A percentile compares a stretch with the other conserved stretches of the same genome.
These are phyloP conservation scores for Arthrobotrys conoides DNA, from an alignment of 2,329 filamentous ascomycete genomes.

Conservation along the genomic window DNA sequence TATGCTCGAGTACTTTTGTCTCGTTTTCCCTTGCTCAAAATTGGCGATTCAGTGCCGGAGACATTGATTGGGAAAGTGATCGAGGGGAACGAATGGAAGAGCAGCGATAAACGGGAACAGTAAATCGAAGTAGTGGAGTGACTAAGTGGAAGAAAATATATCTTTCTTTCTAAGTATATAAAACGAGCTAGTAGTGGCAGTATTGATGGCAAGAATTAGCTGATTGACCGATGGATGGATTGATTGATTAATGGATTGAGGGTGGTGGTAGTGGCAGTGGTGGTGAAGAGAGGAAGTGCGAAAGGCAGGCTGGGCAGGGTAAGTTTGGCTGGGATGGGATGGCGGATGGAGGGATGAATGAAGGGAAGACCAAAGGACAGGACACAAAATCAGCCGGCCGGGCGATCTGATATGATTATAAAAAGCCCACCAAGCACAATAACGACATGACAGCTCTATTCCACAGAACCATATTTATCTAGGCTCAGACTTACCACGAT, in stretches of 20 bases:
- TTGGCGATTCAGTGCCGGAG: constrained; percentile 33
- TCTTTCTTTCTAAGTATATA: not conserved
- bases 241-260: not conserved
- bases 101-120: constrained; percentile 3
- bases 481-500: no score
- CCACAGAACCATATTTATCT: no score
- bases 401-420: constrained; percentile 13
- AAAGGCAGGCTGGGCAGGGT: constrained; percentile 36
- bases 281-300: constrained; percentile 40
- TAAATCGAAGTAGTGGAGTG: constrained; percentile 19
- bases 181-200: constrained; percentile 30
- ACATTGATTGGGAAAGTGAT: constrained; percentile 42
- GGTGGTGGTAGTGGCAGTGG: constrained; percentile 38
- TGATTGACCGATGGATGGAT: constrained; percentile 25
- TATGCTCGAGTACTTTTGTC: constrained; percentile 33
- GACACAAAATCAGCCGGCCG: constrained; percentile 1
- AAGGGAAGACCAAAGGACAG: constrained; percentile 2
- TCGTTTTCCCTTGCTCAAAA: constrained; percentile 35
- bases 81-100: constrained; percentile 56
- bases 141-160: constrained; percentile 32
- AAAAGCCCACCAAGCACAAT: constrained; percentile 12
- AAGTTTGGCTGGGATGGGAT: constrained; percentile 33
- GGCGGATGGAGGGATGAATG: constrained; percentile 19
- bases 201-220: constrained; percentile 36
- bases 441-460: no score